These are phyloP conservation scores for Dalbergia cultrata DNA, from an alignment of 306 rosid species.

Conservation along the genomic window DNA sequence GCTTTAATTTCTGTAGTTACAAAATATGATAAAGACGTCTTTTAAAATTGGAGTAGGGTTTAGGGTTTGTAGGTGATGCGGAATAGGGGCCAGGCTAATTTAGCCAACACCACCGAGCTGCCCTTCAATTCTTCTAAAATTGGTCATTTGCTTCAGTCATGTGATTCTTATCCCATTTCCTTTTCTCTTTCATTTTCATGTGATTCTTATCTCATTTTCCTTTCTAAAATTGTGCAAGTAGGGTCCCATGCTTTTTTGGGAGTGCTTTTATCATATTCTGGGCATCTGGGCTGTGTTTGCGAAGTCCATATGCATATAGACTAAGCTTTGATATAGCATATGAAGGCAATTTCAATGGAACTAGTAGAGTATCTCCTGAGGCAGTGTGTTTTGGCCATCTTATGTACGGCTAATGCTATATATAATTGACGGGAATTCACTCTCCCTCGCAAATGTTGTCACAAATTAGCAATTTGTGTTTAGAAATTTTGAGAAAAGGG, in stretches of 20 bases:
- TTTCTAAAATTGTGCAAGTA: background rate
- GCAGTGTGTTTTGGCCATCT: background rate
- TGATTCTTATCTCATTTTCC: background rate
- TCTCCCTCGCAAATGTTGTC: too few relatives aligned
- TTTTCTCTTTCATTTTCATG: background rate
- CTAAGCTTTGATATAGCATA: background rate
- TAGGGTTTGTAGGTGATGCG: too few relatives aligned
- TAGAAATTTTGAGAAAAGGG: background rate
- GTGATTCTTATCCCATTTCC: background rate
- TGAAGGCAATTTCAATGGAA: too few relatives aligned
- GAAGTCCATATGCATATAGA: background rate
- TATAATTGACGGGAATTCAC: background rate
- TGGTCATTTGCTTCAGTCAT: background rate
- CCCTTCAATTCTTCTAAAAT: background rate
- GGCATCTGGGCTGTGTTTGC: background rate
- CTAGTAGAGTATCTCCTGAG: background rate
- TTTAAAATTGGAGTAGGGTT: background rate
- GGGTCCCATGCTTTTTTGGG: background rate
- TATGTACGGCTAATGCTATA: background rate
- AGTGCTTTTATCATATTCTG: background rate
- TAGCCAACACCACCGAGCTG: background rate
- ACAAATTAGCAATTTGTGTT: background rate
- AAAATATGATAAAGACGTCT: too few relatives aligned
- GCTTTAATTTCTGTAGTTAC: background rate
- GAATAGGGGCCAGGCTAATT: background rate